Conservation (phyloP, 208 protist species). For the Crithidia fasciculata region DNA sequence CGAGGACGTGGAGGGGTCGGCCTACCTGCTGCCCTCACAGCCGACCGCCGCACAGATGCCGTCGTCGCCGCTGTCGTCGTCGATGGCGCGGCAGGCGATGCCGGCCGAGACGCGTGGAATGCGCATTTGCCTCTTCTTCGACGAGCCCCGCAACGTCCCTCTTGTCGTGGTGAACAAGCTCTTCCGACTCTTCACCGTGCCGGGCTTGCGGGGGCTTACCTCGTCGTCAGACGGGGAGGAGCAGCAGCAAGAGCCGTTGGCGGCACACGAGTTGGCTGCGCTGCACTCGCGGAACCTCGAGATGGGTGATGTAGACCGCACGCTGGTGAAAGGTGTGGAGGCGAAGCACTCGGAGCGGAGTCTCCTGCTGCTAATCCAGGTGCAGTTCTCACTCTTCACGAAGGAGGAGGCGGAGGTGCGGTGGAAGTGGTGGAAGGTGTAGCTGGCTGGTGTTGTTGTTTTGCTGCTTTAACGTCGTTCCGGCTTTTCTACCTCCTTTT, state of each 20-base stretch:
- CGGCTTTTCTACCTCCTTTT: too few relatives aligned
- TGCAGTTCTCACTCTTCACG: slow-evolving; percentile 55
- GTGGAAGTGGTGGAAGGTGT: slow-evolving; percentile 65
- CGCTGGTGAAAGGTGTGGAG: background rate
- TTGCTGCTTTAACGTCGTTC: too few relatives aligned
- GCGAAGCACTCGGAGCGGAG: slow-evolving; percentile 22
- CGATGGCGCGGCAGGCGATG: background rate
- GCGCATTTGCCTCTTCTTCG: slow-evolving; percentile 60
- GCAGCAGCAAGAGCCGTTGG: slow-evolving; percentile 2
- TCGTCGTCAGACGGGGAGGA: slow-evolving; percentile 21
- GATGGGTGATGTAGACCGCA: background rate
- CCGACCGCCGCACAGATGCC: background rate
- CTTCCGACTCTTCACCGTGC: slow-evolving; percentile 56
- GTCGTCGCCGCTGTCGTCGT: slow-evolving; percentile 1
- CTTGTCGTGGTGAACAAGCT: slow-evolving; percentile 64
- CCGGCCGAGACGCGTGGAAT: slow-evolving; percentile 36
- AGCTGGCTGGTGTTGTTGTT: background rate
- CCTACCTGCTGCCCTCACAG: slow-evolving; percentile 34
- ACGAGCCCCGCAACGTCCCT: slow-evolving; percentile 43
- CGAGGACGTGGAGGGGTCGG: slow-evolving; percentile 41
- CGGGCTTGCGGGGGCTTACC: slow-evolving; percentile 23
- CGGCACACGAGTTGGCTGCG: background rate
- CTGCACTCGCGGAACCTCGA: background rate
- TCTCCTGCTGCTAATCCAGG: slow-evolving; percentile 60
- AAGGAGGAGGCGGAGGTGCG: slow-evolving; percentile 51